Conservation (phyloP, 1,284 basidiomycete species). For the Papiliotrema laurentii region DNA sequence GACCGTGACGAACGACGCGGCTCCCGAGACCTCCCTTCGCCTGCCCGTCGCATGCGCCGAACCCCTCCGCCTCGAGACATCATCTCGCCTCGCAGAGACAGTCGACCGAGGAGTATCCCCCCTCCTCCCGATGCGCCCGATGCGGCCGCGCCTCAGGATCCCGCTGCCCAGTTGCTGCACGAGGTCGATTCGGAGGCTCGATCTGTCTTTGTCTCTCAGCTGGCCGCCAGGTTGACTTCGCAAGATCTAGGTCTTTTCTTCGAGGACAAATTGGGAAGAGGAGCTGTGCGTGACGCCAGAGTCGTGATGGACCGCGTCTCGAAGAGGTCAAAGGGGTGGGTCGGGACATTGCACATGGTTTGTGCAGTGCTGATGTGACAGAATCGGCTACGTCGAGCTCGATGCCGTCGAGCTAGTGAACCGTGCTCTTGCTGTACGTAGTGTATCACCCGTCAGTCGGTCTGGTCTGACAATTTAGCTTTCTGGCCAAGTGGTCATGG, state of each 20-base stretch:
- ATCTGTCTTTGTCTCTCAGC: conserved; percentile 96
- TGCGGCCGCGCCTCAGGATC: conserved; percentile 23
- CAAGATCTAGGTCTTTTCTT: conserved; percentile 97
- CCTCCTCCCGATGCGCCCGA: conserved; percentile 13
- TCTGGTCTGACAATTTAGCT: conserved; percentile 21
- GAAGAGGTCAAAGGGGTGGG: conserved; percentile 89
- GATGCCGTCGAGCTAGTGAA: conserved; percentile 82
- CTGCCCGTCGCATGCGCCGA: conserved; percentile 52
- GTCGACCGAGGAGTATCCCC: no score
- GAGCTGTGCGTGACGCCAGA: conserved; percentile 86
- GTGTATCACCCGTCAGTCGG: no score
- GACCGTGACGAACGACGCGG: conserved; percentile 24
- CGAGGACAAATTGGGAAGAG: conserved; percentile 90
- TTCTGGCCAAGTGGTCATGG: conserved; percentile 91
- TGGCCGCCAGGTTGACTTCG: conserved; percentile 90
- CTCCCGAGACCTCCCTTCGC: conserved; percentile 20
- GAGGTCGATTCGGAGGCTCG: conserved; percentile 78
- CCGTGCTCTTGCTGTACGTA: conserved; percentile 72
- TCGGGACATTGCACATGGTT: background rate
- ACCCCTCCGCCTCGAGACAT: conserved; percentile 68
- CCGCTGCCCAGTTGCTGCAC: conserved; percentile 43
- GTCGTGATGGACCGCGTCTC: conserved; percentile 93
- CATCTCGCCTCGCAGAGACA: no score
- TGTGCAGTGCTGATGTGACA: conserved; percentile 26
- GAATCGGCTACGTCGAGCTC: conserved; percentile 96